Conservation (phyloP, 2,329 filamentous ascomycete genomes). For the Aschersonia sp. region DNA sequence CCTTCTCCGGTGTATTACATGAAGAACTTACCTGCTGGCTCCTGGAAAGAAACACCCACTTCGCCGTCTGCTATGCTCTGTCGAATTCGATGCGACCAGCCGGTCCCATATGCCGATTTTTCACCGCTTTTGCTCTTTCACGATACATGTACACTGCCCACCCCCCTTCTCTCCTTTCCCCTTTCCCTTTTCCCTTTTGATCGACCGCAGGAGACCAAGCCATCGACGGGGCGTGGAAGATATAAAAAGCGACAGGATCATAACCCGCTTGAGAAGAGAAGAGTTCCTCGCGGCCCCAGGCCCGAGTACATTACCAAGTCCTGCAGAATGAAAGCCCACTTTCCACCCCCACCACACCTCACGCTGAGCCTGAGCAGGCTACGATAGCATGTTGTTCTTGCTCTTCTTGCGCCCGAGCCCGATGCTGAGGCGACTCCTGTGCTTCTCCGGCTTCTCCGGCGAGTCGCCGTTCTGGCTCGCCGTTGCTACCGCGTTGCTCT, state of each 20-base stretch:
- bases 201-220: too few relatives aligned
- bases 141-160: neutral
- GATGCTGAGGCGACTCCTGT: slow-evolving; percentile 53
- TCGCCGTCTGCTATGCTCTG: neutral
- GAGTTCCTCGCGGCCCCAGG: too few relatives aligned
- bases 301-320: too few relatives aligned
- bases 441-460: slow-evolving; percentile 31
- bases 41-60: neutral
- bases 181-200: too few relatives aligned
- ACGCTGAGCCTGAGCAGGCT: slow-evolving; percentile 1
- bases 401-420: slow-evolving; percentile 59
- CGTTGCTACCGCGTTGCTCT: neutral
- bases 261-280: too few relatives aligned
- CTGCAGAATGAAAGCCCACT: too few relatives aligned
- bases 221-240: too few relatives aligned
- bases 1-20: neutral
- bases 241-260: too few relatives aligned
- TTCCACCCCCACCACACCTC: too few relatives aligned
- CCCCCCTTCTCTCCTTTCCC: too few relatives aligned
- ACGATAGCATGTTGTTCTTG: slow-evolving; percentile 23
- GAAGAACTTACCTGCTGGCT: neutral
- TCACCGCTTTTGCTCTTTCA: neutral
- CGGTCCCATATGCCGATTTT: neutral
- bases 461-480: neutral
- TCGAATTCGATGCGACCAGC: neutral